phyloP scores from a whole-genome alignment of 202 grass and related monocot genomes.

The Cymbopogon flexuosus region DNA sequence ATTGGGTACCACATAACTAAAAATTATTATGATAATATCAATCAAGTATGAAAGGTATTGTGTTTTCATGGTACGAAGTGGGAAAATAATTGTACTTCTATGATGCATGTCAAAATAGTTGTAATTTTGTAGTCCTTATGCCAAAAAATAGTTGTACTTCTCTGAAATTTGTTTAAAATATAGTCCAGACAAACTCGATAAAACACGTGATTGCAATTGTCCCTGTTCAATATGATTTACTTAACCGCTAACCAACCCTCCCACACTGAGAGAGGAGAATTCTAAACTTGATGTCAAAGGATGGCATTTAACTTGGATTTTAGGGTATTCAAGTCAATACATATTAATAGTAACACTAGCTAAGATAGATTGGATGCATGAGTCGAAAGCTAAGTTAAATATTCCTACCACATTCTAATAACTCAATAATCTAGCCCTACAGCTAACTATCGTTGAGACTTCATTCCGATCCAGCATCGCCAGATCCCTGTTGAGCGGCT shows the following conservation, averaged over 20 bases:
- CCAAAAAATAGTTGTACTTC: not conserved
- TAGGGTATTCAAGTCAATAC: not conserved
- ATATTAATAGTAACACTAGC: not conserved
- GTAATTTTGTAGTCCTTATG: not conserved
- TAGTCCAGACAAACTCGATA: not conserved
- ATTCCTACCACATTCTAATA: not conserved
- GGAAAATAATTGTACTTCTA: not conserved
- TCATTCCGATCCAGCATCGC: conserved; percentile 51
- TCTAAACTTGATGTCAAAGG: no score
- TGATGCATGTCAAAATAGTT: not conserved
- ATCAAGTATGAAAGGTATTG: not conserved
- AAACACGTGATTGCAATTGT: not conserved
- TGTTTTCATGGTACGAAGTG: not conserved
- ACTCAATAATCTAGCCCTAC: not conserved
- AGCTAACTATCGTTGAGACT: not conserved
- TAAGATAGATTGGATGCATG: not conserved
- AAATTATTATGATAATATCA: not conserved
- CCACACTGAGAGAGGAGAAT: no score
- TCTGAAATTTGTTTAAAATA: not conserved
- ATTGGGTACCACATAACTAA: not conserved
- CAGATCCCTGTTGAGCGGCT: conserved; percentile 28
- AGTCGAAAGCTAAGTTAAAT: not conserved
- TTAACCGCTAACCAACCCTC: not conserved
- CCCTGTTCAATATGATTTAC: not conserved
- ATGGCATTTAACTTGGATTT: not conserved